Evolutionary conservation across 1,284 basidiomycete genomes (phyloP).

Genomic region (Tylopilus sp.): DNA sequence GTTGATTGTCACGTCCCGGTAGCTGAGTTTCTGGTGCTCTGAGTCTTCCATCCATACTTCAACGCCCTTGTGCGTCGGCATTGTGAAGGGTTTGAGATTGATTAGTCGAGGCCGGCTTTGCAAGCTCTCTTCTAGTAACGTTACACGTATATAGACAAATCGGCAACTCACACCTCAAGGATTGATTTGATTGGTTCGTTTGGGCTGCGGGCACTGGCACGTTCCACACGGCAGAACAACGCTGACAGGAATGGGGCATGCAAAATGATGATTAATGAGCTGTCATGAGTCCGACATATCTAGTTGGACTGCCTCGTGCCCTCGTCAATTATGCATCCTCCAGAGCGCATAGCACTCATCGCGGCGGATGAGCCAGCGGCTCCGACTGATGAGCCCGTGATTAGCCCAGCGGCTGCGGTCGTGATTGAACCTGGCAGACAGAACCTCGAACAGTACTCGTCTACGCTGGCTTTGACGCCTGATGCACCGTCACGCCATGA

Average conservation of each 20-base stretch:
- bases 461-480: too few species aligned
- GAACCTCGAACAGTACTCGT: too few species aligned
- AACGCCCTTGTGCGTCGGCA: constrained; percentile 15
- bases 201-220: constrained; percentile 2
- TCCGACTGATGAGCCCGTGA: too few species aligned
- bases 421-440: too few species aligned
- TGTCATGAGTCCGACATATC: too few species aligned
- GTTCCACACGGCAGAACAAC: background rate
- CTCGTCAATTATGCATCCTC: too few species aligned
- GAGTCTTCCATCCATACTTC: constrained; percentile 22
- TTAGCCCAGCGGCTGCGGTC: too few species aligned
- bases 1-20: constrained; percentile 5
- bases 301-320: too few species aligned
- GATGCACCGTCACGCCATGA: too few species aligned
- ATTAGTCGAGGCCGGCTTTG: background rate
- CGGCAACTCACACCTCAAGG: background rate
- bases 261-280: too few species aligned
- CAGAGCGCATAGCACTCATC: too few species aligned
- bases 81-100: constrained; percentile 4
- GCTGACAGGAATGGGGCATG: background rate
- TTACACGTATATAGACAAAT: constrained; percentile 4
- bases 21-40: constrained; percentile 1
- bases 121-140: constrained; percentile 3
- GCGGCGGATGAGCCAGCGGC: background rate
- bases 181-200: constrained; percentile 1